These are phyloP conservation scores for Phytophthora podocarpi DNA, from an alignment of 352 stramenopile genomes.

Conservation along the genomic window DNA sequence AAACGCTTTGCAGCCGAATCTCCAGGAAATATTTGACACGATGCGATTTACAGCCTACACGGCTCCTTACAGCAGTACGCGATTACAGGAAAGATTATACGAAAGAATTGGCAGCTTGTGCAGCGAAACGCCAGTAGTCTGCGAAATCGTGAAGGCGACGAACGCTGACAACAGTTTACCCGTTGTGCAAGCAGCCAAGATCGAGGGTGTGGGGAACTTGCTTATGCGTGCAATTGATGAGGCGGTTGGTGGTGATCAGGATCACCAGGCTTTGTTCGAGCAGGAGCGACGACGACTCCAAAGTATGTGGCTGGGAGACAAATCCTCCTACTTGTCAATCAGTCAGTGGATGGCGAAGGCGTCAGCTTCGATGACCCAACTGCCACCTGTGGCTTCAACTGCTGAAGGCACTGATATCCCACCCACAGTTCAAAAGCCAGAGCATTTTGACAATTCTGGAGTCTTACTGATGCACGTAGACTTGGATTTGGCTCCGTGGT, in stretches of 20 bases:
- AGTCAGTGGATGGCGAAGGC: conserved; percentile 9
- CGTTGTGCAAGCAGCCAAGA: background rate
- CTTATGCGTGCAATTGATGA: conserved; percentile 49
- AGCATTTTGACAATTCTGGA: conserved; percentile 6
- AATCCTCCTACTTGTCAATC: conserved; percentile 34
- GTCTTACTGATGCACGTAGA: conserved; percentile 68
- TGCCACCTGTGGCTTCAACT: background rate
- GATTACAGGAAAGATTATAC: conserved; percentile 32
- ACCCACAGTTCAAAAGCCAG: background rate
- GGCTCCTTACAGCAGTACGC: conserved; percentile 37
- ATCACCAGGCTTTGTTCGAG: conserved; percentile 38
- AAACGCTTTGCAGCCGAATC: conserved; percentile 24
- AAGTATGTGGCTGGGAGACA: conserved; percentile 39
- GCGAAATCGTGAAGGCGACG: conserved; percentile 32
- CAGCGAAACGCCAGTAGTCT: conserved; percentile 51
- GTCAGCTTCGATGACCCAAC: background rate
- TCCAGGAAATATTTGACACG: conserved; percentile 41
- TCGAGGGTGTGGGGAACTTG: conserved; percentile 32
- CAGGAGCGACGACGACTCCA: conserved; percentile 35
- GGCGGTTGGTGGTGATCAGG: conserved; percentile 37
- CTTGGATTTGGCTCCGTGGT: conserved; percentile 76
- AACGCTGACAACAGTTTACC: background rate
- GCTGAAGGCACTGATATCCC: background rate
- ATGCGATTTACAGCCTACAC: conserved; percentile 34
- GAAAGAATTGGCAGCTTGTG: conserved; percentile 36